Conservation (phyloP, 257 asterid genomes). For the Fraxinus anomala region DNA sequence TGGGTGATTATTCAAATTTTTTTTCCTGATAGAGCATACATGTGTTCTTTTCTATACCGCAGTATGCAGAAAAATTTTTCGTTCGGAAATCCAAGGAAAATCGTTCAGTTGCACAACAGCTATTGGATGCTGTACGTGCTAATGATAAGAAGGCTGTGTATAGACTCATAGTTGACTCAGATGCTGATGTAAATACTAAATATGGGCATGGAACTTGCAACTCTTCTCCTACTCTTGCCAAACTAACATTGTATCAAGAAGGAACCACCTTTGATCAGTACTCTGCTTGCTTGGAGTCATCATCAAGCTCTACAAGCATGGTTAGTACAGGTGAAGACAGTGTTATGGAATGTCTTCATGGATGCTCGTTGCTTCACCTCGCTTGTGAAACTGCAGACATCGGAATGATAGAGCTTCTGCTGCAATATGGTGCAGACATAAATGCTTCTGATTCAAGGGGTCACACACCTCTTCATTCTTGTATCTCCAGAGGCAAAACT, state of each 20-base stretch:
- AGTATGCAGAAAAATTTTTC: constrained; percentile 93
- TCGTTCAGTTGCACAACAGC: constrained; percentile 58
- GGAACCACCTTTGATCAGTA: constrained; percentile 50
- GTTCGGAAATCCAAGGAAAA: constrained; percentile 70
- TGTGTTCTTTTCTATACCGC: constrained; percentile 28
- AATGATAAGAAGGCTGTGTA: constrained; percentile 82
- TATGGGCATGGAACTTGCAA: constrained; percentile 49
- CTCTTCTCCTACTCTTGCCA: constrained; percentile 86
- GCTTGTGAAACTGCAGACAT: constrained; percentile 91
- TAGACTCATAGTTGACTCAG: constrained; percentile 77
- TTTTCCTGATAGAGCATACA: neutral
- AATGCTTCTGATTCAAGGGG: constrained; percentile 74
- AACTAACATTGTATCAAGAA: constrained; percentile 87
- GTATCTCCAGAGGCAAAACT: constrained; percentile 64
- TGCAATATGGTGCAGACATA: constrained; percentile 87
- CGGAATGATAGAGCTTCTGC: constrained; percentile 95
- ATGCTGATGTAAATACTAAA: constrained; percentile 62
- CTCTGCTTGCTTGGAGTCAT: constrained; percentile 47
- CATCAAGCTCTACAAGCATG: constrained; percentile 33
- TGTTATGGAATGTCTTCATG: constrained; percentile 47
- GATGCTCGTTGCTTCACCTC: constrained; percentile 83
- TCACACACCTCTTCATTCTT: constrained; percentile 77
- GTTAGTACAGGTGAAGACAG: constrained; percentile 51
- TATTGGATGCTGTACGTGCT: constrained; percentile 89
- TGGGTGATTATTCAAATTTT: neutral